These are phyloP conservation scores for Ganoderma lingzhi DNA, from an alignment of 1,284 basidiomycete genomes.

Conservation along the genomic window DNA sequence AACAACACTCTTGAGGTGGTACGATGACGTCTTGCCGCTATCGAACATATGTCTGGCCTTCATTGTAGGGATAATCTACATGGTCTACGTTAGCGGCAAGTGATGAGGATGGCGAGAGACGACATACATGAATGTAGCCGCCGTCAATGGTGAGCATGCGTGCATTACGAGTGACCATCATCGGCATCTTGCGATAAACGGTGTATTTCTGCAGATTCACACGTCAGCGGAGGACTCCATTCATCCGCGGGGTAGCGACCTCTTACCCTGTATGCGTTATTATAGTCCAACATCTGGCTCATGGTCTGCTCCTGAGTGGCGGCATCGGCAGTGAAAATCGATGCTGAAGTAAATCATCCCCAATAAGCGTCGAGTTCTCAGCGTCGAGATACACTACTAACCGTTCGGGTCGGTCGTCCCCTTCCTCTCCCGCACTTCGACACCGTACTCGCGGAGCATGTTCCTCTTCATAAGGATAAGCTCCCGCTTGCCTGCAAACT, in stretches of 20 bases:
- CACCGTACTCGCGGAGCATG: conserved; percentile 75
- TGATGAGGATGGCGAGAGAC: not conserved
- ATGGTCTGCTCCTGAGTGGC: conserved; percentile 75
- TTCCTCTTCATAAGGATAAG: conserved; percentile 85
- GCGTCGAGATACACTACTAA: conserved; percentile 46
- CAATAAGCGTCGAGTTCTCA: conserved; percentile 2
- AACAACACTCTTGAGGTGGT: conserved; percentile 90
- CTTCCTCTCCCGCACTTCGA: conserved; percentile 64
- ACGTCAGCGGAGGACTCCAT: conserved; percentile 2
- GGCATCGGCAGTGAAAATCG: conserved; percentile 88
- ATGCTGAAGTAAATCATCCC: conserved; percentile 60
- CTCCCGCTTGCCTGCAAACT: conserved; percentile 89
- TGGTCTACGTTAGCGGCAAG: not conserved
- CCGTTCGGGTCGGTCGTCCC: conserved; percentile 92
- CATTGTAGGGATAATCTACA: conserved; percentile 88
- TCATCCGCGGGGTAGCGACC: not conserved
- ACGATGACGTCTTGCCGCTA: conserved; percentile 89
- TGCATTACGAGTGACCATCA: conserved; percentile 91
- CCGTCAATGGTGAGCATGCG: conserved; percentile 95
- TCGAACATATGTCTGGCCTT: conserved; percentile 88
- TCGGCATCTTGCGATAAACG: conserved; percentile 94
- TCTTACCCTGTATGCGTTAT: conserved; percentile 83
- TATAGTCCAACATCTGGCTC: conserved; percentile 66
- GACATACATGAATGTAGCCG: conserved; percentile 88
- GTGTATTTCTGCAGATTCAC: conserved; percentile 78